phyloP scores from a whole-genome alignment of 345 rosid genomes.

The Salix koriyanagi region DNA sequence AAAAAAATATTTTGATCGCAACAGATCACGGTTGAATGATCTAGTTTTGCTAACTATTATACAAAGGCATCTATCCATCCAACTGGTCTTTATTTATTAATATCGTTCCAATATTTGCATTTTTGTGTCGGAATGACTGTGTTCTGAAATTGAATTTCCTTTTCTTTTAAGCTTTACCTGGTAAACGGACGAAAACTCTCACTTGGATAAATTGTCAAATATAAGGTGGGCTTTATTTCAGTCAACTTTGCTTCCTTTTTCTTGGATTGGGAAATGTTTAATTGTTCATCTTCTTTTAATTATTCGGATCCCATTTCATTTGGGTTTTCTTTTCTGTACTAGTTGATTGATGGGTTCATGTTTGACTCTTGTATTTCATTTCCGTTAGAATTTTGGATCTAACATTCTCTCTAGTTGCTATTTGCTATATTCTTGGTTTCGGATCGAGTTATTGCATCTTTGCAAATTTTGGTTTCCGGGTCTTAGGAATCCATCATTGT shows the following conservation, averaged over 20 bases:
- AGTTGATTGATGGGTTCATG: neutral
- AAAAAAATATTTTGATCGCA: no score
- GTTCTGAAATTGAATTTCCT: neutral
- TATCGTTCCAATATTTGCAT: neutral
- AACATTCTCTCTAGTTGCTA: neutral
- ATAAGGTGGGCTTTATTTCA: neutral
- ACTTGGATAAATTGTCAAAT: neutral
- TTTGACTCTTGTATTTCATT: neutral
- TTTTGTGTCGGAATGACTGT: neutral
- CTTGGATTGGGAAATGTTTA: neutral
- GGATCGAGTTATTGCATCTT: neutral
- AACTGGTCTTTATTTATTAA: neutral
- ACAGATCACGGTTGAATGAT: no score
- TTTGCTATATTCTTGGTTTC: neutral
- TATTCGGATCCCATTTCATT: neutral
- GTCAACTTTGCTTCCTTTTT: neutral
- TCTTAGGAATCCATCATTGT: neutral
- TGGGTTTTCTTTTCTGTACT: neutral
- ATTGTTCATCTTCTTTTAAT: neutral
- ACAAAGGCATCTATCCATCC: neutral
- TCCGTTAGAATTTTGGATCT: neutral
- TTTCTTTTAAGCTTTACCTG: neutral
- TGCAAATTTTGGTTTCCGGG: constrained; percentile 3
- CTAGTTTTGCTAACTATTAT: neutral
- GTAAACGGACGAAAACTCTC: neutral